Percentiles rank a stretch among this genome's conserved stretches.
These are phyloP conservation scores for Pluteus cervinus DNA, from an alignment of 768 basidiomycete genomes.

Conservation along the genomic window DNA sequence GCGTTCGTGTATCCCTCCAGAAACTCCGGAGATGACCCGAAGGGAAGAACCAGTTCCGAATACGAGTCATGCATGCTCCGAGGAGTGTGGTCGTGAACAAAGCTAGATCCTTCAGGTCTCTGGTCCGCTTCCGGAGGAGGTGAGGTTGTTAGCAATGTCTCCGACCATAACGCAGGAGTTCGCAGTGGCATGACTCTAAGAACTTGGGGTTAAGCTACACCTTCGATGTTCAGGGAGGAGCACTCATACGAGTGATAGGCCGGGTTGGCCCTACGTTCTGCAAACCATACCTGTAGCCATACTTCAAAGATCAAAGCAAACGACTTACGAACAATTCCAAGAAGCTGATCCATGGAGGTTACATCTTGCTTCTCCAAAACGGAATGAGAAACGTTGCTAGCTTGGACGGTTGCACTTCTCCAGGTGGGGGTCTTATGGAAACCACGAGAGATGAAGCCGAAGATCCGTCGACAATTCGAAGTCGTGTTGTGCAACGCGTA, in stretches of 20 bases:
- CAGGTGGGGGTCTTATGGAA: no score
- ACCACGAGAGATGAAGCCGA: no score
- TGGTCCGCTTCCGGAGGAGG: constrained; percentile 12
- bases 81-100: constrained; percentile 17
- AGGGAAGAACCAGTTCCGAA: constrained; percentile 58
- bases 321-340: constrained; percentile 52
- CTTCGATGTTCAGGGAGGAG: background rate
- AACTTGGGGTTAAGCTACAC: background rate
- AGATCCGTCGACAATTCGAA: no score
- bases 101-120: constrained; percentile 8
- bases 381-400: no score
- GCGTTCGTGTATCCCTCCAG: constrained; percentile 71
- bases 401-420: no score
- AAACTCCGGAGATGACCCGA: constrained; percentile 49
- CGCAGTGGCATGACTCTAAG: constrained; percentile 52
- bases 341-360: constrained; percentile 47
- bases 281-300: constrained; percentile 2
- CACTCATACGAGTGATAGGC: constrained; percentile 41
- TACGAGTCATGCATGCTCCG: constrained; percentile 71
- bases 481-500: no score
- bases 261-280: constrained; percentile 42
- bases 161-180: constrained; percentile 50
- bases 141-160: constrained; percentile 42
- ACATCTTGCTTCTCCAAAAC: constrained; percentile 60
- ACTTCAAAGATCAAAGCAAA: background rate